Conservation (phyloP, 441 rosid genomes). For the Erodium texanum region DNA sequence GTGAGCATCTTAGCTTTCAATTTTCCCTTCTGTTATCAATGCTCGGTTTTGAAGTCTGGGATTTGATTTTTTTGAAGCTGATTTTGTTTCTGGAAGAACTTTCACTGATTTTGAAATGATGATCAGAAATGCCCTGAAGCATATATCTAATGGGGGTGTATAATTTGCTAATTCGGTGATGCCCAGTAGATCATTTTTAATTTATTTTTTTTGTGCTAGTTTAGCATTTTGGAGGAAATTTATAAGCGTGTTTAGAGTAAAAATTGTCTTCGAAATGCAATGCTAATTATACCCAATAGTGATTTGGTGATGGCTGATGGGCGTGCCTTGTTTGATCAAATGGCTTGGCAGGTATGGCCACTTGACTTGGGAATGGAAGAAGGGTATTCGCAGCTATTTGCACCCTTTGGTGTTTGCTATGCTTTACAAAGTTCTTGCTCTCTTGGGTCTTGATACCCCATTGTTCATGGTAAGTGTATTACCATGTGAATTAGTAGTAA, state of each 20-base stretch:
- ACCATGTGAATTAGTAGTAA: background rate
- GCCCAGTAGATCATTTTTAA: too few relatives aligned
- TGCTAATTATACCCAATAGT: background rate
- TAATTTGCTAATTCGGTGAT: too few relatives aligned
- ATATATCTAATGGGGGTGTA: background rate
- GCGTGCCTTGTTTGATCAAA: background rate
- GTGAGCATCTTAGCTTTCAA: conserved; percentile 24
- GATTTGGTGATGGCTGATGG: background rate
- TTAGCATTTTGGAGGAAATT: background rate
- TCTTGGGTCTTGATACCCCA: conserved; percentile 65
- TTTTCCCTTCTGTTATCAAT: background rate
- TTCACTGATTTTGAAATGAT: background rate
- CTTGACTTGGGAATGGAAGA: conserved; percentile 85
- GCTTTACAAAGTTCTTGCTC: conserved; percentile 50
- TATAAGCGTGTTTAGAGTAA: background rate
- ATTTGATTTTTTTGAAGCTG: background rate
- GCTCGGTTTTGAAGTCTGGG: background rate
- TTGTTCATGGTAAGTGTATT: conserved; percentile 47
- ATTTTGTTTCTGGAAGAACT: background rate
- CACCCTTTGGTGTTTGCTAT: conserved; percentile 65
- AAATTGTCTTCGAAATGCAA: background rate
- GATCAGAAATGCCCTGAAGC: background rate
- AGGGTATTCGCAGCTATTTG: conserved; percentile 72
- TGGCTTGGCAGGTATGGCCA: conserved; percentile 57
- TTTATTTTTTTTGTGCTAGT: background rate